A percentile compares a stretch with the other conserved stretches of the same genome.
Conservation (phyloP, 2,329 filamentous ascomycete genomes). For the Stachybotrys chartarum region DNA sequence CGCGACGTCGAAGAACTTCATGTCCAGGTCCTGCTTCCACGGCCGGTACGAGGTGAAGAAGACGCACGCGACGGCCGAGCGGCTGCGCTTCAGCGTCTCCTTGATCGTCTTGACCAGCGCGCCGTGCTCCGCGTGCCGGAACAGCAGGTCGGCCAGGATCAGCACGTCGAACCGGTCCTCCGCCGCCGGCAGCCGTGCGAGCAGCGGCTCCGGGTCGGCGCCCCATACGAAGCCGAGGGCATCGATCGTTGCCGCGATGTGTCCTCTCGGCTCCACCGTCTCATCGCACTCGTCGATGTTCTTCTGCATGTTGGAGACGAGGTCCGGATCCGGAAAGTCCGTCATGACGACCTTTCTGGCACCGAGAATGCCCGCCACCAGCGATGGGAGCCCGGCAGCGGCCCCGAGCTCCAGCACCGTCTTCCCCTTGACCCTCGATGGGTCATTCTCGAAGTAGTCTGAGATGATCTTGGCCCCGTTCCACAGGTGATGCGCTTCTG, state of each 20-base stretch:
- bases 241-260: slow-evolving; percentile 33
- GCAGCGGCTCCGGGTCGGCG: slow-evolving; percentile 49
- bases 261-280: slow-evolving; percentile 19
- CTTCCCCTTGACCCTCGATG: slow-evolving; percentile 54
- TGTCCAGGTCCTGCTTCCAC: slow-evolving; percentile 79
- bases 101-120: slow-evolving; percentile 69
- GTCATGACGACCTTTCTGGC: slow-evolving; percentile 70
- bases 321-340: slow-evolving; percentile 78
- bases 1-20: slow-evolving; percentile 78
- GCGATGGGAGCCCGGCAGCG: slow-evolving; percentile 75
- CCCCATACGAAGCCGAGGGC: slow-evolving; percentile 83
- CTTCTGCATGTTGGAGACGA: slow-evolving; percentile 71
- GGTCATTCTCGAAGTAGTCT: slow-evolving; percentile 66
- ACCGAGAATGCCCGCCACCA: slow-evolving; percentile 68
- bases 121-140: slow-evolving; percentile 81
- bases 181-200: slow-evolving; percentile 40
- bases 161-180: slow-evolving; percentile 62
- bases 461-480: slow-evolving; percentile 77
- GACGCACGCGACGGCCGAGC: slow-evolving; percentile 62
- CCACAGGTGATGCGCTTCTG: slow-evolving; percentile 90
- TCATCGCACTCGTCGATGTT: slow-evolving; percentile 59
- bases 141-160: slow-evolving; percentile 82
- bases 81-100: slow-evolving; percentile 51
- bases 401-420: slow-evolving; percentile 86
- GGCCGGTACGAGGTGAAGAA: slow-evolving; percentile 94